These are phyloP conservation scores for Echria macrotheca DNA, from an alignment of 495 filamentous ascomycete species.

Conservation along the genomic window DNA sequence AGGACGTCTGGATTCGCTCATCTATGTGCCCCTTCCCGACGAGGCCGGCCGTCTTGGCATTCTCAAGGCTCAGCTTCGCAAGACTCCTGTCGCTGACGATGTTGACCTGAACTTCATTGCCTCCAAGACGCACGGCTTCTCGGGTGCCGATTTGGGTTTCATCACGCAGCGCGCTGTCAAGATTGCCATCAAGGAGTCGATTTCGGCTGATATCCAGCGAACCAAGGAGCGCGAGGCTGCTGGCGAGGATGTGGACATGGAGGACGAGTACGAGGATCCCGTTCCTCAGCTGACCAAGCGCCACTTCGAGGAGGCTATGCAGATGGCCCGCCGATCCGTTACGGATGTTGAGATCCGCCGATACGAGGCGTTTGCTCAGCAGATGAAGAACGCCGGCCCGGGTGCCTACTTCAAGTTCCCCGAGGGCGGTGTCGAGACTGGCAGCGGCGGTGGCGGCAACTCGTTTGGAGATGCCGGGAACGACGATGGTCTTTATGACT, in stretches of 20 bases:
- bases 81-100: constrained; percentile 86
- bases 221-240: constrained; percentile 81
- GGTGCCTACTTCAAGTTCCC: constrained; percentile 98
- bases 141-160: constrained; percentile 98
- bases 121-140: constrained; percentile 97
- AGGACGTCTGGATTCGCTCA: constrained; percentile 94
- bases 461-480: constrained; percentile 79
- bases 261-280: constrained; percentile 79
- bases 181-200: constrained; percentile 98
- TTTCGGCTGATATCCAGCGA: constrained; percentile 80
- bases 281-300: constrained; percentile 94
- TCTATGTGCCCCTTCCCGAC: constrained; percentile 95
- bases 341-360: constrained; percentile 94
- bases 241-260: constrained; percentile 73
- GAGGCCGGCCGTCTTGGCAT: constrained; percentile 81
- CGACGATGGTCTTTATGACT: constrained; percentile 80
- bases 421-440: constrained; percentile 56
- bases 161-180: constrained; percentile 98
- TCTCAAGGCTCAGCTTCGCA: constrained; percentile 93
- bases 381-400: constrained; percentile 94
- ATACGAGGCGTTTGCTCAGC: constrained; percentile 97
- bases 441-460: constrained; percentile 44
- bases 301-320: constrained; percentile 99
- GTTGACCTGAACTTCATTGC: constrained; percentile 89
- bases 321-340: constrained; percentile 84